A percentile compares a stretch with the other conserved stretches of the same genome.
These are phyloP conservation scores for Trypanosoma boissoni DNA, from an alignment of 208 protist species.

Conservation along the genomic window DNA sequence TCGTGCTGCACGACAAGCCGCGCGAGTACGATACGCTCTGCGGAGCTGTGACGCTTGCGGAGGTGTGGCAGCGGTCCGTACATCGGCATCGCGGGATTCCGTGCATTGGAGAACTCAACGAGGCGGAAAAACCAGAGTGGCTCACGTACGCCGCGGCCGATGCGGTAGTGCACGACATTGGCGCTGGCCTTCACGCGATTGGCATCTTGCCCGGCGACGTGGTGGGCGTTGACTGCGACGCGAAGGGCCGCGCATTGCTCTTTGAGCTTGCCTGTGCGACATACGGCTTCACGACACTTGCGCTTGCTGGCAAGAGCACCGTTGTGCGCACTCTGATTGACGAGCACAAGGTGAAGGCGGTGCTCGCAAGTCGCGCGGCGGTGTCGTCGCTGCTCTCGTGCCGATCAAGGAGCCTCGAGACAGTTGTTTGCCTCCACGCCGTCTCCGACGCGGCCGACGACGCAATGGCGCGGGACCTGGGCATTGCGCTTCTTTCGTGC, in stretches of 20 bases:
- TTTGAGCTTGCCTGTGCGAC: constrained; percentile 70
- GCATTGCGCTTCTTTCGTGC: constrained; percentile 69
- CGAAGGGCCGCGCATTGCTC: constrained; percentile 45
- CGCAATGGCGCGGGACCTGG: constrained; percentile 67
- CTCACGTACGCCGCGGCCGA: constrained; percentile 73
- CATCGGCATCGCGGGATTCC: constrained; percentile 42
- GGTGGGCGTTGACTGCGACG: constrained; percentile 76
- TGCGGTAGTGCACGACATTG: constrained; percentile 58
- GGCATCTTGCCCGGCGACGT: constrained; percentile 64
- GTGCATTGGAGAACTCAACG: constrained; percentile 61
- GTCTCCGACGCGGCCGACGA: constrained; percentile 54
- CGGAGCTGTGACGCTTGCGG: constrained; percentile 38
- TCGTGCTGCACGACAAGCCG: constrained; percentile 22
- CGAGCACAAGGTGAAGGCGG: constrained; percentile 65
- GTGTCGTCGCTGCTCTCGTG: constrained; percentile 69
- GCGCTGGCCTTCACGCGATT: constrained; percentile 53
- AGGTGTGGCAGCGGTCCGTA: constrained; percentile 70
- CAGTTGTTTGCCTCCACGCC: constrained; percentile 62
- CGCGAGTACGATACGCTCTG: constrained; percentile 34
- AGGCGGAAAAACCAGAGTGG: constrained; percentile 53
- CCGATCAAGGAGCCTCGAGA: constrained; percentile 73
- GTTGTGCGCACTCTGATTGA: constrained; percentile 70
- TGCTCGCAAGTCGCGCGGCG: constrained; percentile 52
- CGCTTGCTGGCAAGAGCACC: constrained; percentile 58
- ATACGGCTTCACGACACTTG: constrained; percentile 68